Evolutionary conservation across 2,329 filamentous ascomycete genomes (phyloP).

Genomic region (Tricladium varicosporioides): DNA sequence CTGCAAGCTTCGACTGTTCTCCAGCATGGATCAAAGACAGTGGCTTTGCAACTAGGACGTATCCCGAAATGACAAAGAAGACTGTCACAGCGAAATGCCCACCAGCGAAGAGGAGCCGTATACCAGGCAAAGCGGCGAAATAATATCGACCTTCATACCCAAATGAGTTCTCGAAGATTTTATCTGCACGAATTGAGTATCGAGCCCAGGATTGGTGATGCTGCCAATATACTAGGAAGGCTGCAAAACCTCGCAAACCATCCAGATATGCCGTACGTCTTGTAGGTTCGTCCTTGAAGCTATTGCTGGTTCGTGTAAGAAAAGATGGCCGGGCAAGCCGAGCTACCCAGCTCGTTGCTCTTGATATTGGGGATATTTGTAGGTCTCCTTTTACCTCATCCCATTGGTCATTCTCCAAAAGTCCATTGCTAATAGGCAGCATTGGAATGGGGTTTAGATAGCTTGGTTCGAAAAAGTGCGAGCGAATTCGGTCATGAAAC

Average conservation of each 20-base stretch:
- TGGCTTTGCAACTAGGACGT: conserved; percentile 44
- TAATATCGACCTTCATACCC: conserved; percentile 14
- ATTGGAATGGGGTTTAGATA: neutral
- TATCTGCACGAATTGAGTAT: neutral
- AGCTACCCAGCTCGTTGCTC: neutral
- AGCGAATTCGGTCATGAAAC: neutral
- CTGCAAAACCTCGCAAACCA: conserved; percentile 45
- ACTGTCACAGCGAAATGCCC: conserved; percentile 56
- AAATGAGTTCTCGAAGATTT: conserved; percentile 10
- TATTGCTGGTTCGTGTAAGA: neutral
- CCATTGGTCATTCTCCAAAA: neutral
- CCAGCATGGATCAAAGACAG: conserved; percentile 40
- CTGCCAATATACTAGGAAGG: conserved; percentile 43
- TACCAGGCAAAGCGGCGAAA: conserved; percentile 49
- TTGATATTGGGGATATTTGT: neutral
- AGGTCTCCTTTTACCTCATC: neutral
- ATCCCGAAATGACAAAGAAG: conserved; percentile 51
- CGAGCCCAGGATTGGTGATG: conserved; percentile 18
- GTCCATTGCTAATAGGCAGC: neutral
- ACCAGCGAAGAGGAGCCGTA: conserved; percentile 58
- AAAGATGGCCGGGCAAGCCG: neutral
- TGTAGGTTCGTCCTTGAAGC: neutral
- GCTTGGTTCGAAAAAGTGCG: neutral
- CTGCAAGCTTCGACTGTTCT: conserved; percentile 26
- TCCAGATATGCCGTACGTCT: conserved; percentile 39